Conservation (phyloP, 106 monocot species). For the Xerophyta viscosa region DNA sequence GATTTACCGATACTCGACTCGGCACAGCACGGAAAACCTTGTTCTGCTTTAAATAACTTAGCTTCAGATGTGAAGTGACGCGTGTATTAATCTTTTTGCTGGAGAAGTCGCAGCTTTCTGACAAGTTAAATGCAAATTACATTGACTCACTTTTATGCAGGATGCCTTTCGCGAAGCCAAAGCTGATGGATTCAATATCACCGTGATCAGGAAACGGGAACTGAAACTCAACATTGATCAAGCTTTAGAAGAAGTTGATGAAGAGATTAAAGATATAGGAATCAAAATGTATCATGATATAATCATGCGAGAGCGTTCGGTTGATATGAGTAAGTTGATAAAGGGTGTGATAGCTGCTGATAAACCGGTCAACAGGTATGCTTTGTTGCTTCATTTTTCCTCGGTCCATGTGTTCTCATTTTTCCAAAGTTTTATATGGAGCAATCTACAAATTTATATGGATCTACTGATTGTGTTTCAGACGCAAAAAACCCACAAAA, state of each 20-base stretch:
- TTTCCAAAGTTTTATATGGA: no score
- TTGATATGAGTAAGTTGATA: constrained; percentile 45
- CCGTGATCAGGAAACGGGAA: constrained; percentile 67
- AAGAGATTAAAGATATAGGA: constrained; percentile 60
- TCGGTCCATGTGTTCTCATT: no score
- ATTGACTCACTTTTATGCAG: constrained; percentile 17
- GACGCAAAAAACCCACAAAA: no score
- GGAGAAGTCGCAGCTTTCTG: not conserved
- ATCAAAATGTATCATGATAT: constrained; percentile 79
- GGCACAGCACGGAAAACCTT: no score
- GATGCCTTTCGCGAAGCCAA: constrained; percentile 81
- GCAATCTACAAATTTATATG: no score
- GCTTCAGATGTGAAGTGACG: no score
- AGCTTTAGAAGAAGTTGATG: constrained; percentile 79
- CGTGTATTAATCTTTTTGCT: no score
- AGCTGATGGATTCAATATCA: constrained; percentile 59
- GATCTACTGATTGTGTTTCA: no score
- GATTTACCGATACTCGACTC: no score
- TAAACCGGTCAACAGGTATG: constrained; percentile 38
- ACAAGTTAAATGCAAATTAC: constrained; percentile 1
- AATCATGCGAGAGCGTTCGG: constrained; percentile 52
- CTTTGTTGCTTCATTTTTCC: not conserved
- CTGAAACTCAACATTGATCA: constrained; percentile 69
- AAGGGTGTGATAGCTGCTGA: constrained; percentile 47
- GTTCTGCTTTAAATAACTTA: no score